Evolutionary conservation across 2,329 filamentous ascomycete species (phyloP), one percentile per base, ranked within the genome.

Genomic region (Botryotinia calthae): DNA sequence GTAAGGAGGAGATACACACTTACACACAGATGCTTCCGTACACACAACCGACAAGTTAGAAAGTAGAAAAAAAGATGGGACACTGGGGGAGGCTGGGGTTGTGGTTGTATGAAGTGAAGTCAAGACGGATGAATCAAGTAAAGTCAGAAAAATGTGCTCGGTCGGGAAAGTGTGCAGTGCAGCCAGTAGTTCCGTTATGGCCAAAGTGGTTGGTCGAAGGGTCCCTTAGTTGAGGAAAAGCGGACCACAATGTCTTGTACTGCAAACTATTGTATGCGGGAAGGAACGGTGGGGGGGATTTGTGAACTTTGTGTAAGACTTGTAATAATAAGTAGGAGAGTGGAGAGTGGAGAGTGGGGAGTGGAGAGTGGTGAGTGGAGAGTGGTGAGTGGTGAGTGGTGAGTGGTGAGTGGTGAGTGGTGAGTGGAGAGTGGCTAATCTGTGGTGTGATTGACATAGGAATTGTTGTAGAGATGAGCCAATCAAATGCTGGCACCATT

Each of bases 1-100:
- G 12, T 40, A 16, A 61, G 58, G 58, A 62, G 37, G 59, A 62
- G 16, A 62, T 25, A 62, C 59, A 42, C 34, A 61, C 59, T 10
- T 14, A 42, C 46, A 66, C 22, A 66, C 22, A 66, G 63, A 65
- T 65, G n/a, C 63, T 34, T 51, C 37, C 63, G 28, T 46, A 64
- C 9, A 64, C 61, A 64, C 62, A 46, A 64, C 42, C 75, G 71
- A 73, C 72, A 64, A 56, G 31, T 56, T 9, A 56, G n/a, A 56
- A 18, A 62, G 59, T 40, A 61, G 34, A n/a, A 40, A 44, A 59
- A 40, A 56, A 68, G 63, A 34, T 42, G 31, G 61, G 46, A 72
- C 71, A 69, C 51, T 65, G 51, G 69, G 61, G 56, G 42, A 51
- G 65, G 46, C 25, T 64, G 64, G 64, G 64, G 64, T 66, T 71